Conservation (phyloP, 371 early-diverging fungal genomes). For the Choanephora cucurbitarum region DNA sequence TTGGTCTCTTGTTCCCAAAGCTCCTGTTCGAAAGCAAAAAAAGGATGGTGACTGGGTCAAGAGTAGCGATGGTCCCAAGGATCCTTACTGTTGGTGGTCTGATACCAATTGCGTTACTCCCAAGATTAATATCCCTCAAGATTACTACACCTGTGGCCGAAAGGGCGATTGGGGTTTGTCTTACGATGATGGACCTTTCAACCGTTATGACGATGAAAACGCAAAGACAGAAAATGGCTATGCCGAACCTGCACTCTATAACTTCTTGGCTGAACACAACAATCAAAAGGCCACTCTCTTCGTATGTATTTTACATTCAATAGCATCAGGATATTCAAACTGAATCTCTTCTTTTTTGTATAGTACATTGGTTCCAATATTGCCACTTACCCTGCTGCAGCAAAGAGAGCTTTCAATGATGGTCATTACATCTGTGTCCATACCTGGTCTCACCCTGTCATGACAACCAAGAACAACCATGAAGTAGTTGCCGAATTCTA, state of each 20-base stretch:
- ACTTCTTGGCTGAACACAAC: slow-evolving; percentile 35
- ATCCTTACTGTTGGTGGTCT: slow-evolving; percentile 49
- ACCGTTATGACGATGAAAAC: slow-evolving; percentile 16
- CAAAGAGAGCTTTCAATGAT: slow-evolving; percentile 42
- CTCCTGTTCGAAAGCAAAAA: slow-evolving; percentile 19
- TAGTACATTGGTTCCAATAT: slow-evolving; percentile 50
- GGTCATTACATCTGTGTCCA: slow-evolving; percentile 52
- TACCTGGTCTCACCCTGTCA: slow-evolving; percentile 58
- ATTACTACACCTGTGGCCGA: slow-evolving; percentile 37
- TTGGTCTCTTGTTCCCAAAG: slow-evolving; percentile 26
- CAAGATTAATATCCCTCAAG: slow-evolving; percentile 35
- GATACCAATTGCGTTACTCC: slow-evolving; percentile 40
- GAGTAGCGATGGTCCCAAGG: slow-evolving; percentile 13
- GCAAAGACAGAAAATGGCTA: slow-evolving; percentile 16
- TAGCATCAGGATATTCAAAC: too few species aligned
- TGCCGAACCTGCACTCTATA: slow-evolving; percentile 40
- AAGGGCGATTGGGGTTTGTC: slow-evolving; percentile 47
- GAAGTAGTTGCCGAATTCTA: slow-evolving; percentile 58
- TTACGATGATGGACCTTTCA: slow-evolving; percentile 50
- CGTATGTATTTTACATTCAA: slow-evolving; percentile 15
- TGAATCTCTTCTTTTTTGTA: background rate
- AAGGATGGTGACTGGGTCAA: slow-evolving; percentile 10
- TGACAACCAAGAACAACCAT: slow-evolving; percentile 53
- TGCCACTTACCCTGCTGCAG: slow-evolving; percentile 39
- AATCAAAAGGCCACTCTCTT: slow-evolving; percentile 20